Percentiles rank a stretch among this genome's conserved stretches.
Evolutionary conservation across 768 basidiomycete species (phyloP).

Genomic region (Tylopilus plumbeoviolaceoides): DNA sequence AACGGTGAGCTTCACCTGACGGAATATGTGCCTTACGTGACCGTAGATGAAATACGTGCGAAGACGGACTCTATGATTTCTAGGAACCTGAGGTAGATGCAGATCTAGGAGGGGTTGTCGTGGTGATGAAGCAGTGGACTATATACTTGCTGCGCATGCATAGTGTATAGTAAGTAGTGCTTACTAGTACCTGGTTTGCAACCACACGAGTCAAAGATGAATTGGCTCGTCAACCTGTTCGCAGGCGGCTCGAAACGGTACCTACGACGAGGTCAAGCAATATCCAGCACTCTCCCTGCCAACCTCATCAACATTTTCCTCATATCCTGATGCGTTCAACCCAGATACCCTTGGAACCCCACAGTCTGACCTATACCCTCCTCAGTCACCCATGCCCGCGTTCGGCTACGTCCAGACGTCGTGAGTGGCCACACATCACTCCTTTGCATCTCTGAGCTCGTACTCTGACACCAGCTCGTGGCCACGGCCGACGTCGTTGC

Average conservation of each 20-base stretch:
- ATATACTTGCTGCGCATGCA: slow-evolving; percentile 7
- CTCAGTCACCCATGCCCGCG: slow-evolving; percentile 43
- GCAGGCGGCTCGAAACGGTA: slow-evolving; percentile 45
- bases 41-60: slow-evolving; percentile 71
- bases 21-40: slow-evolving; percentile 76
- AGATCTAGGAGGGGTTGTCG: too few relatives aligned
- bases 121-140: slow-evolving; percentile 5
- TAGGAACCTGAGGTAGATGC: slow-evolving; percentile 48
- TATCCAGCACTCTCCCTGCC: slow-evolving; percentile 83
- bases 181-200: slow-evolving; percentile 5
- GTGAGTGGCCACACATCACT: slow-evolving; percentile 32
- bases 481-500: slow-evolving; percentile 51
- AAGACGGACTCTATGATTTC: slow-evolving; percentile 77
- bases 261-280: slow-evolving; percentile 56
- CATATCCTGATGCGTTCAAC: slow-evolving; percentile 59
- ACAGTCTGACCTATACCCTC: slow-evolving; percentile 63
- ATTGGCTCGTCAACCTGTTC: slow-evolving; percentile 72
- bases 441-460: slow-evolving; percentile 3
- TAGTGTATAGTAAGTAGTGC: too few relatives aligned
- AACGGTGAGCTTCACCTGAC: slow-evolving; percentile 65
- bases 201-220: slow-evolving; percentile 43
- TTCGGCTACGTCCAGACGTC: slow-evolving; percentile 61
- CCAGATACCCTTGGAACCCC: slow-evolving; percentile 49
- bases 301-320: slow-evolving; percentile 51
- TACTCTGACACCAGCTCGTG: slow-evolving; percentile 31